phyloP scores from a whole-genome alignment of 2,329 filamentous ascomycete genomes.

The Thelonectria rubi region DNA sequence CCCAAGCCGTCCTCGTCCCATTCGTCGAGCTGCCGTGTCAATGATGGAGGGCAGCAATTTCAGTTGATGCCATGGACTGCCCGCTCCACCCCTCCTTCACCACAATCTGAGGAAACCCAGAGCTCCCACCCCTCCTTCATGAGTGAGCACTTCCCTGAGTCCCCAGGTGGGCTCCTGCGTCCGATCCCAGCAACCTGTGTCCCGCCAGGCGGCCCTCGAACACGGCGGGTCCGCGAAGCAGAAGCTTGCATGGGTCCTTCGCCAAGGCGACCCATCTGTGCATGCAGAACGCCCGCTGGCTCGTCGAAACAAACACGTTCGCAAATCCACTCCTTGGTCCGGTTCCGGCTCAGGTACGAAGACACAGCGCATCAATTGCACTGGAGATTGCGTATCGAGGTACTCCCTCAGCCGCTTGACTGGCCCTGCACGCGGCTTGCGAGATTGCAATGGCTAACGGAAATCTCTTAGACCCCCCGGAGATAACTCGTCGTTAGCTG shows the following conservation, averaged over 20 bases:
- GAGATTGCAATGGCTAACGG: conserved; percentile 38
- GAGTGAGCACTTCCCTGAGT: conserved; percentile 12
- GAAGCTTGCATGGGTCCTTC: conserved; percentile 33
- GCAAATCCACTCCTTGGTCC: conserved; percentile 33
- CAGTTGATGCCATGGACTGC: conserved; percentile 15
- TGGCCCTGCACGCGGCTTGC: conserved; percentile 37
- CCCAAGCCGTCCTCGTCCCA: conserved; percentile 29
- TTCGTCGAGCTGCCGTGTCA: conserved; percentile 40
- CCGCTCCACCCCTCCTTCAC: conserved; percentile 9
- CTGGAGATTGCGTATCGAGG: conserved; percentile 28
- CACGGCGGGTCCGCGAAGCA: conserved; percentile 27
- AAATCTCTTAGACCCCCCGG: conserved; percentile 33
- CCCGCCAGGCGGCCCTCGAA: conserved; percentile 34
- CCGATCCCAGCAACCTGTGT: conserved; percentile 25
- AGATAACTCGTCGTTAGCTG: conserved; percentile 43
- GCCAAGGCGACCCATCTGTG: conserved; percentile 39
- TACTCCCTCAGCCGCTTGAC: conserved; percentile 29
- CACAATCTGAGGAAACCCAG: conserved; percentile 1
- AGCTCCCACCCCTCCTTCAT: conserved; percentile 31
- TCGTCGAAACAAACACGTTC: conserved; percentile 35
- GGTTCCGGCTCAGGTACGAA: conserved; percentile 37
- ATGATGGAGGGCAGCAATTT: conserved; percentile 36
- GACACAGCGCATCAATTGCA: conserved; percentile 28
- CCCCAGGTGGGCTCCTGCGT: conserved; percentile 15
- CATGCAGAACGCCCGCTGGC: conserved; percentile 39